Evolutionary conservation across 2,329 filamentous ascomycete species (phyloP), one percentile per base, ranked within the genome.

Genomic region (Bipolaris victoriae): DNA sequence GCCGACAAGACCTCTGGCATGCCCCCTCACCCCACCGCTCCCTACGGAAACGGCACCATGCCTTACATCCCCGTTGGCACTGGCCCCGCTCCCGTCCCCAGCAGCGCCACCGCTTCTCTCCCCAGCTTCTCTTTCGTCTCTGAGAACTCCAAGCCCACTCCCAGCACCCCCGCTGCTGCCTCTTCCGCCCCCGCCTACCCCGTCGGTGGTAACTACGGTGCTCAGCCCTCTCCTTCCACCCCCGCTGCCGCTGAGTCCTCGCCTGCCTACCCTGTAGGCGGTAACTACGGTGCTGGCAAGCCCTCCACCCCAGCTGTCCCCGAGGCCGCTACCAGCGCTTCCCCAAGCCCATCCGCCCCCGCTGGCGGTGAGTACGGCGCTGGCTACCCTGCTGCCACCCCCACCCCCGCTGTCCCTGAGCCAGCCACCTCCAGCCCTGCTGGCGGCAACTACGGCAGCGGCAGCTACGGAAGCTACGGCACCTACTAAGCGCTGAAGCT

Each of bases 11-110:
- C 65, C 36, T 54, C 62, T 45, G 43, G 10, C 11, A 47, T 50
- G n/a, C 45, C 63, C 31, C 49, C 66, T 48, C 61, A 60, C 50
- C 62, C 64, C 48, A 57, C 65, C 56, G 57, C 52, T 39, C 56
- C 64, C n/a, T 73, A 67, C 64, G 69, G 69, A 55, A 73, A 72
- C 64, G 63, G 68, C 60, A 73, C 70, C 57, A 69, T 66, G 62
- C 67, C 70, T 39, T 41, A 52, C 29, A 54, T 58, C 57, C 62
- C 68, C 45, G 55, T 57, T 29, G 64, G 63, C 16, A 63, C 66
- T 39, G 65, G 63, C 39, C 59, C 55, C 36, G 52, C 58, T 20
- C 52, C 60, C 40, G 44, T 57, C 31, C 62, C 67, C 53, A 61
- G 57, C 58, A 55, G 37, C 31, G 57, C 54, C 48, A 67, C 63